Base-by-base conservation (phyloP, 2,329 filamentous ascomycete genomes). In the Nigrospora osmanthi region DNA sequence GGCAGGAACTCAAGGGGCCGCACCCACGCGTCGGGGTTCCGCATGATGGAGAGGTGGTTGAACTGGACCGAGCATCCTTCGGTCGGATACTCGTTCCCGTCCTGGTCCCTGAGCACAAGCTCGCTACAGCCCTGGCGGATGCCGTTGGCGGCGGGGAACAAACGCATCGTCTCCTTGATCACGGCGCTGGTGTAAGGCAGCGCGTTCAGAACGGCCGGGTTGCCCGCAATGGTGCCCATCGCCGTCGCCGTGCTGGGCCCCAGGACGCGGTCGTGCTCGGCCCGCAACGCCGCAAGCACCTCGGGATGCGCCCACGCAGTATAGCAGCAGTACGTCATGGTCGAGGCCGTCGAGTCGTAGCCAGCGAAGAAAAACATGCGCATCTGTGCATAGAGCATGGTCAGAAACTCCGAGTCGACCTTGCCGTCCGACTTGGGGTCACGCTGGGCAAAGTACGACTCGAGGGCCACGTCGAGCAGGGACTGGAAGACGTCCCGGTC, bases 191-290 rank as follows among this genome's bases (percentile, higher is more conserved):
- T 35, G 15, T 35, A 35, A 12, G 34, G 34, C 13, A 35, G 34
- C 34, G 13, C 14, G 15, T 14, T 35, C 34, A 35, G 64, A 13
- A 72, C 62, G 31, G 67, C 57, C 5, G 73, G 66, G 28, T 72
- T 58, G 12, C 64, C 49, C 36, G 61, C 54, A 28, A 78, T 64
- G 43, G 65, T 56, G 3, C 57, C 55, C 30, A 66, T 65, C 4
- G 65, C 65, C 3, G 62, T 59, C 12, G 64, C 59, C 23, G 63
- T 54, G 35, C 71, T 65, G 6, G 62, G 49, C 11, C 72, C 69
- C 39, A 79, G 73, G 12, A 80, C 65, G 2, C 61, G 55, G 50
- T 76, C 70, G 50, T 76, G 73, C 54, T 82, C 78, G 19, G 54
- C 56, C 13, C 60, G 57, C 23, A 66, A 43, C 12, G 50, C 51